Conservation (phyloP, 2,329 filamentous ascomycete species). For the Pseudofabraea citricarpa region DNA sequence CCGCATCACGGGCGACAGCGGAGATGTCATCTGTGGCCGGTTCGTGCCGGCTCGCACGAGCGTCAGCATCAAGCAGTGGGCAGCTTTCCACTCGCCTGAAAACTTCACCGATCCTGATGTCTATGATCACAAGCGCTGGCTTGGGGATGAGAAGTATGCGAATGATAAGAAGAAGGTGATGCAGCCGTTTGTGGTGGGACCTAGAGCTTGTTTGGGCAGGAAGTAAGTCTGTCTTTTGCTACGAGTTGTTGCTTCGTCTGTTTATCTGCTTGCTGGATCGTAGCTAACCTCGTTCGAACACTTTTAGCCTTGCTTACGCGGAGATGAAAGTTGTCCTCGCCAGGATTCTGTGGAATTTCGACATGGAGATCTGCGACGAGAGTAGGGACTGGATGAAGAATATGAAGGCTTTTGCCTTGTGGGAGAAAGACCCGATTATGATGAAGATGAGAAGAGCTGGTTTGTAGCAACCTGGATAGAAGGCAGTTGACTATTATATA, state of each 20-base stretch:
- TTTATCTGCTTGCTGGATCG: background rate
- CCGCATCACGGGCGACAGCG: background rate
- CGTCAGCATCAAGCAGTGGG: constrained; percentile 1
- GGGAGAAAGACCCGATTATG: constrained; percentile 6
- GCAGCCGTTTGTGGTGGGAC: constrained; percentile 8
- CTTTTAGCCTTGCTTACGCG: constrained; percentile 6
- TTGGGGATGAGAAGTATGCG: constrained; percentile 30
- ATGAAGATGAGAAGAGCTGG: background rate
- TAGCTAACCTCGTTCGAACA: background rate
- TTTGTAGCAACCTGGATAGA: background rate
- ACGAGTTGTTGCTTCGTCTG: too few species aligned
- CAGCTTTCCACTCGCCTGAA: background rate
- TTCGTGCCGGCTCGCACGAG: background rate
- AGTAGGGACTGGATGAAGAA: constrained; percentile 3
- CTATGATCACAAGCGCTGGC: constrained; percentile 2
- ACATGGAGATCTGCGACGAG: constrained; percentile 2
- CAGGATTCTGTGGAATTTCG: constrained; percentile 7
- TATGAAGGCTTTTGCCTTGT: constrained; percentile 5
- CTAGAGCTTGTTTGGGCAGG: constrained; percentile 9
- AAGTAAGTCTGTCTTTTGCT: background rate
- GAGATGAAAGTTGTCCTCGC: constrained; percentile 10
- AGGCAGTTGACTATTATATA: too few species aligned
- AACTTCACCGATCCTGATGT: constrained; percentile 1
- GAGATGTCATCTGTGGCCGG: background rate
- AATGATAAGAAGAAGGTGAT: constrained; percentile 30